phyloP scores from a whole-genome alignment of 768 basidiomycete genomes.

The Leccinum subtestaceum region DNA sequence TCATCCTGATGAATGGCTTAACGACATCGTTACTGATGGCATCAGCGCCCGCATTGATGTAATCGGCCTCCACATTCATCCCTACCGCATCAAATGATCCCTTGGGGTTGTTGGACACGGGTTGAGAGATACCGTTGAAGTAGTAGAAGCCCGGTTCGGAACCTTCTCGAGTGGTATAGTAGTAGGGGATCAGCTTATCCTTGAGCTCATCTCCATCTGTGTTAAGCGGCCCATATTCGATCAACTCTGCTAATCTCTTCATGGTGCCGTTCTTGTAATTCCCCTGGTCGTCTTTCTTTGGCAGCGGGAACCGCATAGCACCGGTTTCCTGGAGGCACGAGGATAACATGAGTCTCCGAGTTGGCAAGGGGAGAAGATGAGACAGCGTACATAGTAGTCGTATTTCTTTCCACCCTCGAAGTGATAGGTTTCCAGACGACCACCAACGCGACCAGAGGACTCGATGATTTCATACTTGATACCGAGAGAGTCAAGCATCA shows the following conservation, averaged over 20 bases:
- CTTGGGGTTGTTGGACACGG: neutral
- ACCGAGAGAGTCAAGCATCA: conserved; percentile 42
- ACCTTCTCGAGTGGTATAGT: conserved; percentile 11
- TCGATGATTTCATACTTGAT: conserved; percentile 49
- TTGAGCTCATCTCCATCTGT: conserved; percentile 10
- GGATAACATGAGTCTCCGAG: neutral
- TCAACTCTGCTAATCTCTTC: conserved; percentile 33
- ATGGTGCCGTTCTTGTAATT: conserved; percentile 27
- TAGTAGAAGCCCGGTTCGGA: conserved; percentile 11
- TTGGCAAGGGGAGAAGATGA: neutral
- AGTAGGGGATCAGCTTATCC: conserved; percentile 25
- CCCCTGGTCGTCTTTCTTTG: conserved; percentile 14
- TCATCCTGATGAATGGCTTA: conserved; percentile 19
- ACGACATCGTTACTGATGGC: conserved; percentile 17
- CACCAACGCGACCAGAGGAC: conserved; percentile 39
- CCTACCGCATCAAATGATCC: conserved; percentile 5
- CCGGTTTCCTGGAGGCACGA: conserved; percentile 34
- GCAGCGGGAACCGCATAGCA: conserved; percentile 39
- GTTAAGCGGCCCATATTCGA: conserved; percentile 28
- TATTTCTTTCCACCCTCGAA: conserved; percentile 32
- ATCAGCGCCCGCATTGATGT: conserved; percentile 17
- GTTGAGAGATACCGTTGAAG: conserved; percentile 6
- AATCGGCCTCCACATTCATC: conserved; percentile 8
- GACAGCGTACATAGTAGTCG: conserved; percentile 36
- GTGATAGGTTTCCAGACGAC: conserved; percentile 43